These are phyloP conservation scores for Rhodotorula sp. DNA, from an alignment of 1,284 basidiomycete genomes.

Conservation along the genomic window DNA sequence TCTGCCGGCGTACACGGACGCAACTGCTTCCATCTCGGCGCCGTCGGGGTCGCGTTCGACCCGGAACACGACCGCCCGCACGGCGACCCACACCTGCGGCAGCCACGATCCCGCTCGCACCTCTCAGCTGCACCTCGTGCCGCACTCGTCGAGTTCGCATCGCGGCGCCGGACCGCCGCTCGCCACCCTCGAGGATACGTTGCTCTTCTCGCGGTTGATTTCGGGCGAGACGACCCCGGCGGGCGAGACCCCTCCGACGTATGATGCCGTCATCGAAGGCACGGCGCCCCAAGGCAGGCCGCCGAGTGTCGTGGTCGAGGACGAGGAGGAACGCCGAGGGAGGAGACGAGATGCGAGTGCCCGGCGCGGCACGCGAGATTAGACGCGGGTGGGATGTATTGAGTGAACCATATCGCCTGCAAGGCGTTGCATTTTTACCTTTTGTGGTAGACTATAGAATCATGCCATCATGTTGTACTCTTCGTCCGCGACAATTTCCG, in stretches of 20 bases:
- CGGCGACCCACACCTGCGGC: slow-evolving; percentile 3
- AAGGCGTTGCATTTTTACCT: too few species aligned
- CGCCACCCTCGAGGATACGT: slow-evolving; percentile 32
- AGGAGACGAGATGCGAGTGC: slow-evolving; percentile 5
- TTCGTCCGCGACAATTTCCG: too few species aligned
- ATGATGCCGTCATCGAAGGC: slow-evolving; percentile 53
- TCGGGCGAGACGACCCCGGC: slow-evolving; percentile 63
- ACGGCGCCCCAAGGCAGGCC: not conserved
- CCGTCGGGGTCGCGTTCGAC: slow-evolving; percentile 6
- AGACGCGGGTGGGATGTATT: not conserved
- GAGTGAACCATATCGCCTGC: not conserved
- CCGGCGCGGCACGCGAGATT: not conserved
- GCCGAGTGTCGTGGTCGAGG: slow-evolving; percentile 1
- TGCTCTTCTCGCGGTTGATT: slow-evolving; percentile 57
- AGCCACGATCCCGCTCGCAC: not conserved
- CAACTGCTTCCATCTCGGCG: slow-evolving; percentile 16
- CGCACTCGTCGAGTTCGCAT: slow-evolving; percentile 1
- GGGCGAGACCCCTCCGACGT: slow-evolving; percentile 65
- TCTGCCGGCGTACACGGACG: slow-evolving; percentile 31
- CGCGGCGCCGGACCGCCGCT: slow-evolving; percentile 8
- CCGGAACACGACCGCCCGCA: not conserved
- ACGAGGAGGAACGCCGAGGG: slow-evolving; percentile 11
- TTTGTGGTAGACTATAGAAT: too few species aligned
- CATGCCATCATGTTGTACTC: too few species aligned
- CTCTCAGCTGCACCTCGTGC: not conserved